Percentiles rank a stretch among this genome's conserved stretches.
phyloP scores from a whole-genome alignment of 2,329 filamentous ascomycete species.

The Balansia obtecta region DNA sequence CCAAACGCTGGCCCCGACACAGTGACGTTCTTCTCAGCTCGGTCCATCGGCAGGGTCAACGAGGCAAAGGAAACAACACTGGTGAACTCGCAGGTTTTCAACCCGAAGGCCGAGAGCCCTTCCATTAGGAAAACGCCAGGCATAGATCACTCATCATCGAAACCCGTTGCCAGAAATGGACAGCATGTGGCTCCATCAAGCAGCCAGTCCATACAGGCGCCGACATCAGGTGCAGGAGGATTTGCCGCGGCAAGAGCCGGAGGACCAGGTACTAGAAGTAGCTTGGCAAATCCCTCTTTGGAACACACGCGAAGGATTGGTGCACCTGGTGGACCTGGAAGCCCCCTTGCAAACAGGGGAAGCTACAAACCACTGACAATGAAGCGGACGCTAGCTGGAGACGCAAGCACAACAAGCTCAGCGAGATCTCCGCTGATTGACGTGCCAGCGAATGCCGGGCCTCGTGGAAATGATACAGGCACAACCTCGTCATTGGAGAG shows the following conservation, averaged over 20 bases:
- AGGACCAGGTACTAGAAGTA: slow-evolving; percentile 22
- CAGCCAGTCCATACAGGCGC: slow-evolving; percentile 15
- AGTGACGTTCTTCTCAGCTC: slow-evolving; percentile 8
- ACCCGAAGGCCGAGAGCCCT: slow-evolving; percentile 65
- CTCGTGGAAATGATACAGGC: slow-evolving; percentile 9
- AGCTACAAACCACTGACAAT: slow-evolving; percentile 48
- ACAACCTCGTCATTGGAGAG: slow-evolving; percentile 12
- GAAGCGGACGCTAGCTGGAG: slow-evolving; percentile 33
- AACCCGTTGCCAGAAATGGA: slow-evolving; percentile 50
- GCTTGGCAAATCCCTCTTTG: slow-evolving; percentile 39
- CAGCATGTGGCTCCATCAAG: slow-evolving; percentile 36
- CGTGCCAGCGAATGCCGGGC: slow-evolving; percentile 31
- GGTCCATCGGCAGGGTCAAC: slow-evolving; percentile 16
- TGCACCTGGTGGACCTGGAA: slow-evolving; percentile 39
- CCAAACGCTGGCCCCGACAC: slow-evolving; percentile 13
- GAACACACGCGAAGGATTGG: slow-evolving; percentile 46
- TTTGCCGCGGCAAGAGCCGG: slow-evolving; percentile 19
- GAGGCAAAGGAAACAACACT: slow-evolving; percentile 21
- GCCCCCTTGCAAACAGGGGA: slow-evolving; percentile 45
- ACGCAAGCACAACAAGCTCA: slow-evolving; percentile 11
- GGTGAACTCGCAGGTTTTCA: slow-evolving; percentile 40
- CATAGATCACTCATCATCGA: slow-evolving; percentile 67
- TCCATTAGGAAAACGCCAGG: slow-evolving; percentile 84
- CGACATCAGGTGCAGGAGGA: slow-evolving; percentile 13
- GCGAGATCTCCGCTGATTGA: slow-evolving; percentile 36